Conservation (phyloP, 352 stramenopile species). For the Plasmopara halstedii region DNA sequence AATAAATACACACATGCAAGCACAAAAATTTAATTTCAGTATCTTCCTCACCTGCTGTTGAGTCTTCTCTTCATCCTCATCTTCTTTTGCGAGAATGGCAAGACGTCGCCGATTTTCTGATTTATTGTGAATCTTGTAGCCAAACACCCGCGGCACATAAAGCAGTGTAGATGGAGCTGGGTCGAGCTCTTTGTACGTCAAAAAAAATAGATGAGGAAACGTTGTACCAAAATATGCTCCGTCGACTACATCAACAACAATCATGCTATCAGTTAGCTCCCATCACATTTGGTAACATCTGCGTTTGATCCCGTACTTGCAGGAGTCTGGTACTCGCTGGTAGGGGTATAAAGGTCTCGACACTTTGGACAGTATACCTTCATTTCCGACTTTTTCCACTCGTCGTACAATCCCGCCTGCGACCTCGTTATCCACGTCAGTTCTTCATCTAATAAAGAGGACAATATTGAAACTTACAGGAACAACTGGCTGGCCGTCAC, state of each 20-base stretch:
- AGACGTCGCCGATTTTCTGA: constrained; percentile 75
- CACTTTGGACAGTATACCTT: constrained; percentile 89
- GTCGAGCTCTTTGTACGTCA: constrained; percentile 94
- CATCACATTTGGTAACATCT: neutral
- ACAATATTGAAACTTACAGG: constrained; percentile 35
- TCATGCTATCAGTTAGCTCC: constrained; percentile 1
- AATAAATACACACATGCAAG: constrained; percentile 13
- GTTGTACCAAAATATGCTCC: constrained; percentile 98
- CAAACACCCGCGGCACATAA: constrained; percentile 88
- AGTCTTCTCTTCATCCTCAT: constrained; percentile 67
- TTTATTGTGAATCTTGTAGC: constrained; percentile 90
- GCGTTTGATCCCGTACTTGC: constrained; percentile 45
- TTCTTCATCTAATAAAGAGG: constrained; percentile 1
- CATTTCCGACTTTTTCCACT: constrained; percentile 87
- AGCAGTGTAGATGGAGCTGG: constrained; percentile 73
- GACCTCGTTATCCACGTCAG: neutral
- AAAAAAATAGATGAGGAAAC: constrained; percentile 98
- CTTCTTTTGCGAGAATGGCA: constrained; percentile 70
- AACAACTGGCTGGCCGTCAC: constrained; percentile 75
- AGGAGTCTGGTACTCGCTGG: constrained; percentile 77
- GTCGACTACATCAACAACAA: constrained; percentile 59
- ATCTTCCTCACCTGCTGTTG: constrained; percentile 56
- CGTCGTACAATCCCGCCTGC: constrained; percentile 78
- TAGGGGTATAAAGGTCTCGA: constrained; percentile 79
- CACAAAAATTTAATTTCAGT: constrained; percentile 26